Conservation (phyloP, 352 stramenopile species). For the Phytophthora nicotianae region DNA sequence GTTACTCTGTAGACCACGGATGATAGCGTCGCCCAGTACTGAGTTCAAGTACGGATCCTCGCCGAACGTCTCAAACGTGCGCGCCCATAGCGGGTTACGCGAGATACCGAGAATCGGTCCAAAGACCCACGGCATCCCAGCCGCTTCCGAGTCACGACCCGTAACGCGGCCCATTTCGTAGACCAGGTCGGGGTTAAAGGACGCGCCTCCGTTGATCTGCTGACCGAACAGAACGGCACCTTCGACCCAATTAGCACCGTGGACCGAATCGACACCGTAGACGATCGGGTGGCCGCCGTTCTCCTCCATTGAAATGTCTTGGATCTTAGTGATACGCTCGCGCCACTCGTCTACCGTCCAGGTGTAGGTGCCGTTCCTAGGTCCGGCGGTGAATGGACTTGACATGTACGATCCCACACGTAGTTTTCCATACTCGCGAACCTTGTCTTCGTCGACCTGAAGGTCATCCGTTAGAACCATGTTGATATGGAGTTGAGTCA, state of each 20-base stretch:
- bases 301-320: neutral
- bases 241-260: neutral
- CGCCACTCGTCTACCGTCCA: neutral
- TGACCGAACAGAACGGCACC: neutral
- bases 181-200: neutral
- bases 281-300: neutral
- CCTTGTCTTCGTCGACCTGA: neutral
- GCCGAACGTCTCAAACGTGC: neutral
- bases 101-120: neutral
- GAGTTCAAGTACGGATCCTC: neutral
- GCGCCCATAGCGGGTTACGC: neutral
- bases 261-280: neutral
- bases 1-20: neutral
- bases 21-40: neutral
- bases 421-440: neutral
- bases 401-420: neutral
- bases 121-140: neutral
- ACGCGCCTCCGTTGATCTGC: neutral
- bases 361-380: neutral
- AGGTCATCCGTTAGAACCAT: neutral
- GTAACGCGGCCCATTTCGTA: neutral
- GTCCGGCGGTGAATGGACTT: neutral
- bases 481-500: neutral
- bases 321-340: neutral
- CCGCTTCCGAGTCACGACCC: neutral